A percentile compares a stretch with the other conserved stretches of the same genome.
Conservation (phyloP, 2,329 filamentous ascomycete genomes). For the Talaromyces atroroseus region DNA sequence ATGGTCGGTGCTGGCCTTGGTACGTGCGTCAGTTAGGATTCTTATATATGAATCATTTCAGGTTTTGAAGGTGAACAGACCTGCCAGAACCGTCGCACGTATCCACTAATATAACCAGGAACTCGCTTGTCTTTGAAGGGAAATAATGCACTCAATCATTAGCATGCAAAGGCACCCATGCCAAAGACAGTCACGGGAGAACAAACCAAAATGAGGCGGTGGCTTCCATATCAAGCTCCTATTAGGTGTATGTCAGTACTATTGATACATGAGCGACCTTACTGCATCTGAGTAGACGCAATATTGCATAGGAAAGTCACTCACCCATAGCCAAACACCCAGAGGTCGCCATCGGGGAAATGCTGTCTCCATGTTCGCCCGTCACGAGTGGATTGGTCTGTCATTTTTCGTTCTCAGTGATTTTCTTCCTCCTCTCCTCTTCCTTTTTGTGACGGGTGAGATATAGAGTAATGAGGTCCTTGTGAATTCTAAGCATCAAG, state of each 20-base stretch:
- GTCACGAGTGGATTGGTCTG: neutral
- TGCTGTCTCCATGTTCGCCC: slow-evolving; percentile 38
- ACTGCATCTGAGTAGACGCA: neutral
- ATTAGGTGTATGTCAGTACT: slow-evolving; percentile 1
- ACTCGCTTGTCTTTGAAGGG: slow-evolving; percentile 64
- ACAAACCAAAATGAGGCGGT: slow-evolving; percentile 83
- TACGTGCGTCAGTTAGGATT: neutral
- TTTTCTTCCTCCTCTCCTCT: neutral
- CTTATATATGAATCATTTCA: neutral
- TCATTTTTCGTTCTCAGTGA: neutral
- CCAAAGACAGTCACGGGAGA: neutral
- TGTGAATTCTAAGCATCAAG: too few relatives aligned
- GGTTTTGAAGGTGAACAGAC: slow-evolving; percentile 49
- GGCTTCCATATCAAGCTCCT: slow-evolving; percentile 98
- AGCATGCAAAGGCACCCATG: neutral
- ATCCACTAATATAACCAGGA: slow-evolving; percentile 86
- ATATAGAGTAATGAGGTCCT: too few relatives aligned
- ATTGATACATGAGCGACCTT: neutral
- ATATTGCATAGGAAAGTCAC: slow-evolving; percentile 17
- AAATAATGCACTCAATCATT: neutral
- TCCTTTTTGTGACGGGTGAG: neutral
- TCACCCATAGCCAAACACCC: slow-evolving; percentile 96
- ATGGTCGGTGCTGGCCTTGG: slow-evolving; percentile 70
- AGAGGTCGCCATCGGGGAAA: slow-evolving; percentile 63
- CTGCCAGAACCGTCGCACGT: slow-evolving; percentile 97